Evolutionary conservation across 2,329 filamentous ascomycete genomes (phyloP), one percentile per base, ranked within the genome.

Genomic region (Tolypocladium nubicola): DNA sequence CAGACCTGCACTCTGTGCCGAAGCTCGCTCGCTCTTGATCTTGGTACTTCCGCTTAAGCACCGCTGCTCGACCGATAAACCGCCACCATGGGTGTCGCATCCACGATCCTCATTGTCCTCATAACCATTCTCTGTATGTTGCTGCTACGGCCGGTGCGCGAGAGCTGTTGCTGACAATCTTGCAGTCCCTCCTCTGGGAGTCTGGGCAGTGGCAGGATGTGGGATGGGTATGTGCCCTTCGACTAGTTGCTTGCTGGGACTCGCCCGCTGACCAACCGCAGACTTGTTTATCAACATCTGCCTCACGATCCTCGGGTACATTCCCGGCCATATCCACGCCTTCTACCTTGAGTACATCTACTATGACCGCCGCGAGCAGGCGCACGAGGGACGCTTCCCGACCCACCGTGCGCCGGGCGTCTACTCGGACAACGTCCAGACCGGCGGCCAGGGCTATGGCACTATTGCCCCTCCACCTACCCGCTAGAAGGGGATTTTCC

Each of bases 261-360:
- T 50, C 57, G 33, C 30, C 52, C n/a, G 43, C 54, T 66, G 43
- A 66, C 57, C 10, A 37, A 30, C 23, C 47, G 70, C 73, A 64
- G 85, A 88, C 65, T 70, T 88, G 39, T 75, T 85, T 55, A 81
- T 88, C 71, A 89, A 88, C 68, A 80, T 88, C 64, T 78, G 81
- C 62, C 72, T 89, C 61, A 88, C 85, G 0, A 64, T 88, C 35
- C 77, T 88, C 26, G 85, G 85, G n/a, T 89, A 86, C 70, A 72
- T 94, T 54, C 89, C 89, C 0, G 90, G 89, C 9, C 86, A 90
- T 63, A 81, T 93, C 47, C 86, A 91, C 68, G 88, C 88, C 49
- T 91, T 92, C 71, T 94, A 92, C 69, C 63, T 90, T 60, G 84
- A 91, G 72, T 95, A 91, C 69, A 78, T 95, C 61, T 96, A 92